Evolutionary conservation across 208 protist genomes (phyloP), one percentile per base, ranked within the genome.

Genomic region (Acanthamoeba royreba): DNA sequence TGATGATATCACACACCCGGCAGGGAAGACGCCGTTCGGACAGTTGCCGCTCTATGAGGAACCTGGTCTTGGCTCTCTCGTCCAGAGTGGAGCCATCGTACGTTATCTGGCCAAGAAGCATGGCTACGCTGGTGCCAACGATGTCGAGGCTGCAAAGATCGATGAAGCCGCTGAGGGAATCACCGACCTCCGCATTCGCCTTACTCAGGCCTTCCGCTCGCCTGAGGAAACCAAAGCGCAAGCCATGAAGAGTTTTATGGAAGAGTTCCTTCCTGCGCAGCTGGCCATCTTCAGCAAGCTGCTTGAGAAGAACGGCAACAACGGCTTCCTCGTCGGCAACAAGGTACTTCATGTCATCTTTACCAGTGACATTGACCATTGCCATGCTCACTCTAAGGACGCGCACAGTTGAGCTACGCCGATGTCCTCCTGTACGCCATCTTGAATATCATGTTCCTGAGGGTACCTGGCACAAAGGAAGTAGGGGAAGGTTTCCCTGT

Each of bases 31-130:
- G 5, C n/a, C 86, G n/a, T 92, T 92, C 33, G 86, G 86, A 13
- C 86, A 92, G 46, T 4, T 77, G 53, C 86, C 86, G 7, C 13
- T 66, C 86, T 92, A 92, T 47, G 55, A 92, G 52, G 86, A 92
- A 19, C 86, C 86, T 13, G 86, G 86, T 25, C 61, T 72, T 77
- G 66, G 0, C 0, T 4, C 7, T 2, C 40, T 92, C n/a, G 86
- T 43, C 25, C 86, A 92, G 58, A 92, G 86, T 45, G 17, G 19
- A 2, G 86, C 86, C 86, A 92, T 92, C 61, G 4, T 28, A 1
- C 52, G 86, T 42, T 72, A 92, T 17, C 61, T 92, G 49, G 86
- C 86, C 55, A 74, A 72, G 17, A 13, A 92, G 58, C 86, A 92
- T 31, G 86, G 86, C 33, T 74, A 58, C 86, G 2, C n/a, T 22